Base-by-base conservation (phyloP, 1,139 yeast genomes). In the Magnusiomyces magnusii region DNA sequence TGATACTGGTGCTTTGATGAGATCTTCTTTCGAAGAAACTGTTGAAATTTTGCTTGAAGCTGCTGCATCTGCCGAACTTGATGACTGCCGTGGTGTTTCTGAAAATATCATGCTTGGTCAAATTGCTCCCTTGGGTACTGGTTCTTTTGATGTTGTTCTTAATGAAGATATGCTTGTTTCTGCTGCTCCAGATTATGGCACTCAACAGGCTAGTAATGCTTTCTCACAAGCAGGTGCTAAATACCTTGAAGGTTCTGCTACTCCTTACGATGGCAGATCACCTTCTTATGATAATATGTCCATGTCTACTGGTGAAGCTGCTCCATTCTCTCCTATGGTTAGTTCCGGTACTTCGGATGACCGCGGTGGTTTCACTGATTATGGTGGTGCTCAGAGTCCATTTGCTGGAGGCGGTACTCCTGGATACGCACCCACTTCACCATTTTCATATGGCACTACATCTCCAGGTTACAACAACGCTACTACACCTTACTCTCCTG, bases 1-100 rank as follows among this genome's bases (percentile, higher is more conserved):
- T 44, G 97, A 93, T 66, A 95, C 99, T 41, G 99, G 99, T 77
- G 99, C 99, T 1, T 81, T 95, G 71, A 95, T 95, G 99, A 85
- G 99, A 76, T 93, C 97, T 79, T 93, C 99, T 57, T 95, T 95
- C 78, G 99, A 95, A 78, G 99, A 95, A 75, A 95, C 99, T 1
- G 99, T 93, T 50, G 99, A 95, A 77, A 93, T 95, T 70, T 78
- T 95, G 71, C 84, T 95, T 68, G 99, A 95, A 71, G 99, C 99
- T 47, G 99, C 97, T 71, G 96, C 98, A 2, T 84, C 95, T 51
- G 99, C 99, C 24, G 99, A 95, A 72, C 78, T 93, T 64, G 99
- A 95, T 76, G 98, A 93, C 67, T 95, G 99, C 76, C 88, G 92
- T 68, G 99, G 99, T 80, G 96, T 95, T 63, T 93, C 99, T 53